Base-by-base conservation (phyloP, 2,329 filamentous ascomycete genomes). In the Pyricularia pennisetigena region DNA sequence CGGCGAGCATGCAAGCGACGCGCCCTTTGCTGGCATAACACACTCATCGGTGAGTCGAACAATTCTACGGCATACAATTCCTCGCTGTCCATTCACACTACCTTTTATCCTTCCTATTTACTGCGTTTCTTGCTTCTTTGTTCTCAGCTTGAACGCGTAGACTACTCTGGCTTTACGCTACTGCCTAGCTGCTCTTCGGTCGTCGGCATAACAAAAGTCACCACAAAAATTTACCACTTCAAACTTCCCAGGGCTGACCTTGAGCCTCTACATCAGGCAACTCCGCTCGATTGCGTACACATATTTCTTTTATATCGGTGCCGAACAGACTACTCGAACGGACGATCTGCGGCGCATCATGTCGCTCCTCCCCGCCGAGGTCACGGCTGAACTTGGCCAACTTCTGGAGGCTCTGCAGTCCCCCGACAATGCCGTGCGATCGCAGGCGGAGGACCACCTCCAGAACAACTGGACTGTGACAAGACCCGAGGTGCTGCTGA, bases 351-450 rank as follows among this genome's bases (percentile, higher is more conserved):
- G 67, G 26, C 49, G 68, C 72, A 74, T 69, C 72, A 95, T 97
- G 93, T 97, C 94, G 78, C 81, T 97, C 73, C 88, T 98, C 63
- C 89, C 93, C 72, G 83, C 90, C 72, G 92, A 97, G 76, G 86
- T 95, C 75, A 91, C 95, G 78, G 85, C 88, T 74, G 92, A 94
- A 81, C 89, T 99, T 75, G 85, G 86, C 72, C 90, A 94, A 85
- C 88, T 99, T 73, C 85, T 99, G 77, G 88, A 91, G 81, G 94
- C 90, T 73, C 87, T 99, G 72, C 91, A 95, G 81, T 94, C 92
- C 65, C 82, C 93, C 74, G 94, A 99, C 81, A 99, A 99, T 81
- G 84, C 84, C 69, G 85, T 92, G 74, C 90, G 95, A 77, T 88
- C 91, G 32, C 88, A 92, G 78, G 94, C 94, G 67, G 95, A 99